Base-by-base conservation (phyloP, 1,139 yeast species). In the Debaryomyces robertsiae region DNA sequence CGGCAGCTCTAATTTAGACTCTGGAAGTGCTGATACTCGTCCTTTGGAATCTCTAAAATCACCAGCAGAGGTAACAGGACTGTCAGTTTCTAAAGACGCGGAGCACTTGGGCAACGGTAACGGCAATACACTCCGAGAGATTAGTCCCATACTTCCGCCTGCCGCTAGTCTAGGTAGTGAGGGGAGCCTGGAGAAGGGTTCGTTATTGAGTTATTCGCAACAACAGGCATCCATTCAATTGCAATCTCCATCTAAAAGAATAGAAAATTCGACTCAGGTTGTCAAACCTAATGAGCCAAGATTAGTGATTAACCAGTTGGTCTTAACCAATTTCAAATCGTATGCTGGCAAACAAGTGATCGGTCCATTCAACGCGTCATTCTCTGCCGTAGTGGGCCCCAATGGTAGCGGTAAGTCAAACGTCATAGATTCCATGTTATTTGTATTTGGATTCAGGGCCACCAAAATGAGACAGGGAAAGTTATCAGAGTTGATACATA, bases 361-460 rank as follows among this genome's bases (percentile, higher is more conserved):
- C 44, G 99, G 99, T 0, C 98, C 99, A 0, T 94, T 94, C 61
- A 86, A 93, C 58, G 69, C 90, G 32, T 88, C 95, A 2, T 94
- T 94, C 58, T 88, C 96, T 6, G 97, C 99, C 0, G 95, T 94
- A 7, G 98, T 94, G n/a, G 99, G 99, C 0, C 98, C 98, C 3
- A 94, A 94, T 60, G 99, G 99, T 23, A 87, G 96, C 30, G 98
- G 98, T 6, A 93, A 93, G 63, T 91, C 98, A 9, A 94, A 94
- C 58, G 98, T 94, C 29, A 94, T 94, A 49, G 99, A 94, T 59
- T 87, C 98, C 2, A 78, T 94, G 77, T 71, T 94, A 45, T 94
- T 94, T 63, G 98, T 94, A 3, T 94, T 94, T 67, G 99, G 99
- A 0, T 94, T 94, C 63, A 74, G 98, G 47, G 98, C 98, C 0